Percentiles rank a stretch among this genome's conserved stretches.
Conservation (phyloP, 1,284 basidiomycete genomes). For the Cystobasidium sp. region DNA sequence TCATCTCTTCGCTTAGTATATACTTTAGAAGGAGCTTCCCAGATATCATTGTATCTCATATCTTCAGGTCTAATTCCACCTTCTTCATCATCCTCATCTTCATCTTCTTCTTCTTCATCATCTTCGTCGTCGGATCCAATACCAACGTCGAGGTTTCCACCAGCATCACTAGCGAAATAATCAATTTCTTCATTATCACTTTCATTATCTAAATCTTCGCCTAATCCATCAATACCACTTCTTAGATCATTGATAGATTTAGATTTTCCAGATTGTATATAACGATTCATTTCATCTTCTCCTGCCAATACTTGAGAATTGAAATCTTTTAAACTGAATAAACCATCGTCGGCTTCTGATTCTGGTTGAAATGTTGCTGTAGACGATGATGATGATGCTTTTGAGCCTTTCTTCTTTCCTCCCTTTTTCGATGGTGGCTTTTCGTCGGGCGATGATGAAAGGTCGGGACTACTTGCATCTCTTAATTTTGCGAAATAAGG, state of each 20-base stretch:
- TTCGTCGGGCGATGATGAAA: slow-evolving; percentile 12
- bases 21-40: slow-evolving; percentile 26
- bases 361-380: background rate
- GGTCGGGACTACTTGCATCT: slow-evolving; percentile 23
- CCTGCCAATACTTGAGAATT: slow-evolving; percentile 82
- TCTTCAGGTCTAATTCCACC: slow-evolving; percentile 49
- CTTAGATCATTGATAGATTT: slow-evolving; percentile 31
- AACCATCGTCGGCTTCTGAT: slow-evolving; percentile 71
- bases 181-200: slow-evolving; percentile 50
- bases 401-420: slow-evolving; percentile 29
- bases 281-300: slow-evolving; percentile 67
- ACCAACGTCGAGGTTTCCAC: slow-evolving; percentile 17
- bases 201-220: slow-evolving; percentile 55
- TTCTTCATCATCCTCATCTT: slow-evolving; percentile 47
- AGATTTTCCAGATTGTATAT: slow-evolving; percentile 63
- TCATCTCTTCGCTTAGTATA: slow-evolving; percentile 58
- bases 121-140: slow-evolving; percentile 30
- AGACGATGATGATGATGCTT: background rate
- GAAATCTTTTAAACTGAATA: slow-evolving; percentile 88
- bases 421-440: background rate
- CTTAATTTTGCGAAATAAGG: slow-evolving; percentile 42
- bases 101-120: slow-evolving; percentile 39
- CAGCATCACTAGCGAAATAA: slow-evolving; percentile 50
- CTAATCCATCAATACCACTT: slow-evolving; percentile 58
- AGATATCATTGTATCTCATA: slow-evolving; percentile 51